Percentiles rank a stretch among this genome's conserved stretches.
These are phyloP conservation scores for Sphenostylis stenocarpa DNA, from an alignment of 306 rosid species.

Conservation along the genomic window DNA sequence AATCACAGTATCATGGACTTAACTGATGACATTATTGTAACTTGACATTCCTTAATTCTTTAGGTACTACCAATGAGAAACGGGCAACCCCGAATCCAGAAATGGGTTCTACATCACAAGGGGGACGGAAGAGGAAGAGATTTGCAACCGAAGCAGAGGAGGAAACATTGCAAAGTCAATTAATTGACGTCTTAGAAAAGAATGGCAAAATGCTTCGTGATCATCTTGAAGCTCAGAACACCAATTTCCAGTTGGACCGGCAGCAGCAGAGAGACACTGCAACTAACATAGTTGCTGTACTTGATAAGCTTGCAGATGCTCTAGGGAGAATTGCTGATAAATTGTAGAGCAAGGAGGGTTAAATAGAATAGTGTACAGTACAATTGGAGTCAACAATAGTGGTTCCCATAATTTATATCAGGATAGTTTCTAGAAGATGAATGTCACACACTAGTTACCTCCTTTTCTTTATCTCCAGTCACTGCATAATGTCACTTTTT, in stretches of 20 bases:
- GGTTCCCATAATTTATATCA: conserved; percentile 42
- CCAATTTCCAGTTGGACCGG: conserved; percentile 68
- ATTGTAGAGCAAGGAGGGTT: conserved; percentile 48
- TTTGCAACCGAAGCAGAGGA: conserved; percentile 56
- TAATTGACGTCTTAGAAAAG: conserved; percentile 81
- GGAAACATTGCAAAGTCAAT: conserved; percentile 58
- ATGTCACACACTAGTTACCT: conserved; percentile 23
- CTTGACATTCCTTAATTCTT: conserved; percentile 21
- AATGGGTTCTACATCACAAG: conserved; percentile 76
- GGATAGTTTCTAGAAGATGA: conserved; percentile 37
- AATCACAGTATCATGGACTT: neutral
- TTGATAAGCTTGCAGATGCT: conserved; percentile 92
- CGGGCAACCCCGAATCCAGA: conserved; percentile 61
- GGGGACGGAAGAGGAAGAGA: conserved; percentile 73
- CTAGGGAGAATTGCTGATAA: conserved; percentile 91
- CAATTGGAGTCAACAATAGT: conserved; percentile 43
- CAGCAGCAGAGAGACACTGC: conserved; percentile 84
- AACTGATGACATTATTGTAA: neutral
- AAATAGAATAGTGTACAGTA: conserved; percentile 60
- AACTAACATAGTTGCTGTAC: conserved; percentile 73
- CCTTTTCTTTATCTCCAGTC: neutral
- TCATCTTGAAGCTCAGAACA: conserved; percentile 79
- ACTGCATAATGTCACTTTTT: conserved; percentile 29
- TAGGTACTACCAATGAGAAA: conserved; percentile 60
- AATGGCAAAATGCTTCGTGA: conserved; percentile 74